Percentiles rank a stretch among this genome's conserved stretches.
These are phyloP conservation scores for Podochytrium sp. DNA, from an alignment of 192 early-diverging fungal genomes.

Conservation along the genomic window DNA sequence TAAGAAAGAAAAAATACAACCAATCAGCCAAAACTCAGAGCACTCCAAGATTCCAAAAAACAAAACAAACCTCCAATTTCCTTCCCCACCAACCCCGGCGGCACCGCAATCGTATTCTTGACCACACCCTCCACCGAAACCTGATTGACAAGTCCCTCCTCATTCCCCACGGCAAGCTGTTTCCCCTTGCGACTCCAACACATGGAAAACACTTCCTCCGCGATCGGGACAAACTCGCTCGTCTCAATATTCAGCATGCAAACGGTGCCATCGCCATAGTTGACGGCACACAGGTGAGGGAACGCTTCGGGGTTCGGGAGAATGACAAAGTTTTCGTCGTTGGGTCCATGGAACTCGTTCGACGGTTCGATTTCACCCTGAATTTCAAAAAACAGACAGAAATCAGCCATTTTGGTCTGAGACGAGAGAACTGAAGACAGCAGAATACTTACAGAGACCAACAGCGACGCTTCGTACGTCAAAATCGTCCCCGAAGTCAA, in stretches of 20 bases:
- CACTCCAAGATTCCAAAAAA: neutral
- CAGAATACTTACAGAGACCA: neutral
- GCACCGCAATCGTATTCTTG: slow-evolving; percentile 61
- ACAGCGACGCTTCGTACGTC: neutral
- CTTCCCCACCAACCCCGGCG: slow-evolving; percentile 5
- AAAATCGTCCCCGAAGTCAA: neutral
- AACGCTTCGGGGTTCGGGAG: slow-evolving; percentile 29
- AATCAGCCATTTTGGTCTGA: neutral
- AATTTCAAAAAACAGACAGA: neutral
- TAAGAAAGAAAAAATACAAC: slow-evolving; percentile 35
- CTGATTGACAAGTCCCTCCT: slow-evolving; percentile 62
- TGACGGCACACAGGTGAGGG: slow-evolving; percentile 10
- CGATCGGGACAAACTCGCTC: slow-evolving; percentile 7
- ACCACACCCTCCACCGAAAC: slow-evolving; percentile 63
- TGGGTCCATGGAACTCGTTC: neutral
- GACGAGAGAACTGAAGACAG: too few relatives aligned
- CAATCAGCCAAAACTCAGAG: too few relatives aligned
- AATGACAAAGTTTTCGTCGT: slow-evolving; percentile 2
- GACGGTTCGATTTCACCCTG: neutral
- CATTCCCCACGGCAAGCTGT: slow-evolving; percentile 78
- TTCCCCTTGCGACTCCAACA: slow-evolving; percentile 92
- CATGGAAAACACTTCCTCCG: slow-evolving; percentile 31
- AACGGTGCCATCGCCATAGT: neutral
- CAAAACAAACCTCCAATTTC: neutral
- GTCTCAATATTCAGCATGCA: slow-evolving; percentile 7